Conservation (phyloP, 129 eudicot genomes). For the Smallanthus sonchifolius region DNA sequence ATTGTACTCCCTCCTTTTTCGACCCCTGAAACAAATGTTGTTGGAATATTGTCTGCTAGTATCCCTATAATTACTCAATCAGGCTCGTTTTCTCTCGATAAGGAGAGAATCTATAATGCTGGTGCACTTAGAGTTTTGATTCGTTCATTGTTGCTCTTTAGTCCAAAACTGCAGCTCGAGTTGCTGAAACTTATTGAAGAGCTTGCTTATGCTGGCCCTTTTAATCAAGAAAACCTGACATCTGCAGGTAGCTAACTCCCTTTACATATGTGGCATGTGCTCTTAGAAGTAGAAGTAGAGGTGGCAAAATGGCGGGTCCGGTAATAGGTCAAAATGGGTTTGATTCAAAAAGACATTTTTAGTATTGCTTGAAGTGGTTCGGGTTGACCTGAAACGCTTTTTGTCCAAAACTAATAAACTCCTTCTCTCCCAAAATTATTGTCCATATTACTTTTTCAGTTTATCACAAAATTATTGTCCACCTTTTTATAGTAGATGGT, state of each 20-base stretch:
- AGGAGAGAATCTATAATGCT: conserved; percentile 82
- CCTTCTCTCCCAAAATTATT: too few species aligned
- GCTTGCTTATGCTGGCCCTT: conserved; percentile 85
- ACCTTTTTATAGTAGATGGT: too few species aligned
- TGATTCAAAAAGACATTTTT: neutral
- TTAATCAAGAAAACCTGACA: conserved; percentile 90
- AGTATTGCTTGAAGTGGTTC: neutral
- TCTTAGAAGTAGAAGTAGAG: neutral
- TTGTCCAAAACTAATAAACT: neutral
- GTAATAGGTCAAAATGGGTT: neutral
- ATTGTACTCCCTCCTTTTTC: conserved; percentile 81
- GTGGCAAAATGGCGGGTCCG: neutral
- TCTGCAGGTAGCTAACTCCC: conserved; percentile 61
- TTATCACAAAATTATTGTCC: too few species aligned
- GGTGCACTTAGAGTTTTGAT: conserved; percentile 79
- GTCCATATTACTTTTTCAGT: too few species aligned
- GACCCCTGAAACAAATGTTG: conserved; percentile 44
- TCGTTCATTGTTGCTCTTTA: conserved; percentile 79
- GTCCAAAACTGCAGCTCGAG: conserved; percentile 91
- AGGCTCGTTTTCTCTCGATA: conserved; percentile 56
- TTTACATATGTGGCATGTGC: neutral
- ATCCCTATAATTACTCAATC: conserved; percentile 56
- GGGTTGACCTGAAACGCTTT: neutral
- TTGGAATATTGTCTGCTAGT: conserved; percentile 35
- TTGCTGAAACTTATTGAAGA: conserved; percentile 69